These are phyloP conservation scores for Crithidia mellificae DNA, from an alignment of 208 protist genomes.

Conservation along the genomic window DNA sequence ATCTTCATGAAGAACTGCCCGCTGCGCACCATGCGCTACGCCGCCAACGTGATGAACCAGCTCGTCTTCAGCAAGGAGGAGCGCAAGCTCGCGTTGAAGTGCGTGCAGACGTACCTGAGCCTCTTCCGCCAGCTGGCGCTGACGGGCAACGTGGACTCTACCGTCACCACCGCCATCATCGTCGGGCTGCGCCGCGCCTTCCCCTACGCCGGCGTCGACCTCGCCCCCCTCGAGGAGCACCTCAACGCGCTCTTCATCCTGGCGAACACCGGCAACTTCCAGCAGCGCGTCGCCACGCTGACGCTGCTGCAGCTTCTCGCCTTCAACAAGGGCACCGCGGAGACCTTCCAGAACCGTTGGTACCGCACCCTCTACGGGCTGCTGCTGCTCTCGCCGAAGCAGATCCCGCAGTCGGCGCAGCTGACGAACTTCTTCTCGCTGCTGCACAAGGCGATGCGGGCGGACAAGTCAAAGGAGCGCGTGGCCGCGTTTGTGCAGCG, in stretches of 20 bases:
- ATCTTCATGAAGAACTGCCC: conserved; percentile 92
- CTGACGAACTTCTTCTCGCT: conserved; percentile 90
- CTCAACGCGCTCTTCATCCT: conserved; percentile 89
- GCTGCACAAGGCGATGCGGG: conserved; percentile 87
- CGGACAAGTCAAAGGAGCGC: conserved; percentile 81
- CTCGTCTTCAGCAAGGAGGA: conserved; percentile 92
- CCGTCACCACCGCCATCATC: conserved; percentile 89
- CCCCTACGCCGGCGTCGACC: conserved; percentile 87
- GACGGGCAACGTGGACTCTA: conserved; percentile 71
- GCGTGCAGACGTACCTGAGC: conserved; percentile 87
- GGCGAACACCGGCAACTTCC: conserved; percentile 86
- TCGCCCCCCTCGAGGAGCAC: conserved; percentile 79
- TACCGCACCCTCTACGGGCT: conserved; percentile 91
- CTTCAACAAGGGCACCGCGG: conserved; percentile 65
- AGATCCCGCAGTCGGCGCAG: conserved; percentile 86
- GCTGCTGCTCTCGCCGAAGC: conserved; percentile 86
- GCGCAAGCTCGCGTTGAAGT: conserved; percentile 85
- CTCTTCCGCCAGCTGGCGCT: conserved; percentile 83
- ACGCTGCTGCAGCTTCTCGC: conserved; percentile 87
- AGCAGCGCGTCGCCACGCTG: conserved; percentile 85
- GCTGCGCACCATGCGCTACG: conserved; percentile 86
- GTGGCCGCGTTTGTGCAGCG: conserved; percentile 90
- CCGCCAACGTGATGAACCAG: conserved; percentile 91
- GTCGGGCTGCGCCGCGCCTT: conserved; percentile 91
- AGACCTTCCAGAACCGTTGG: conserved; percentile 82